Percentiles rank a stretch among this genome's conserved stretches.
These are phyloP conservation scores for Xylariaceae sp. DNA, from an alignment of 2,329 filamentous ascomycete genomes.

Conservation along the genomic window DNA sequence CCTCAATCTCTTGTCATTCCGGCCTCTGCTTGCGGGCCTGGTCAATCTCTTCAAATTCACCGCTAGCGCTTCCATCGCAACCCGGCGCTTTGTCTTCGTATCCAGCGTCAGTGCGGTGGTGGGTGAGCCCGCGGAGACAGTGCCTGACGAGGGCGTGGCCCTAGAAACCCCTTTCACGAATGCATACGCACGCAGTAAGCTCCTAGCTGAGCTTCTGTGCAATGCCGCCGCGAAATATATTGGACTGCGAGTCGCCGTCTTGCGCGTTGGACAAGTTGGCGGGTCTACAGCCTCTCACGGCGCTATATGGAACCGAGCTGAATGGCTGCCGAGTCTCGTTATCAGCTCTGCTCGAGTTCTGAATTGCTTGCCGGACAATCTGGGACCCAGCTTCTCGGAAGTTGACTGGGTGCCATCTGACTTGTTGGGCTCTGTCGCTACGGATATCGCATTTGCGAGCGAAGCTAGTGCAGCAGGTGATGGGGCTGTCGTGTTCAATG, in stretches of 20 bases:
- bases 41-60: conserved; percentile 21
- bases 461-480: not conserved
- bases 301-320: conserved; percentile 8
- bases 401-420: conserved; percentile 15
- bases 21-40: conserved; percentile 17
- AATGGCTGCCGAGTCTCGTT: conserved; percentile 13
- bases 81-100: not conserved
- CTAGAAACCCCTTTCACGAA: not conserved
- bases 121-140: not conserved
- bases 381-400: conserved; percentile 11
- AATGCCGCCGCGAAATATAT: conserved; percentile 3
- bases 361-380: conserved; percentile 3
- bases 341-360: conserved; percentile 6
- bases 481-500: conserved; percentile 10
- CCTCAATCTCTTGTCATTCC: conserved; percentile 16
- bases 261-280: conserved; percentile 9
- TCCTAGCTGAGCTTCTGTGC: conserved; percentile 8
- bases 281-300: conserved; percentile 6
- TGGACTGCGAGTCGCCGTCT: not conserved
- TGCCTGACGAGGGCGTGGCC: not conserved
- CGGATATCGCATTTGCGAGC: conserved; percentile 2
- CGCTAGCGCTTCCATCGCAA: not conserved
- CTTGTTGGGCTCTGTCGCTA: conserved; percentile 5
- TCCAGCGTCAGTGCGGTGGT: conserved; percentile 10
- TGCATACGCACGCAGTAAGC: conserved; percentile 10